Percentiles rank a stretch among this genome's conserved stretches.
phyloP scores from a whole-genome alignment of 495 filamentous ascomycete genomes.

The Tetracladium setigerum region DNA sequence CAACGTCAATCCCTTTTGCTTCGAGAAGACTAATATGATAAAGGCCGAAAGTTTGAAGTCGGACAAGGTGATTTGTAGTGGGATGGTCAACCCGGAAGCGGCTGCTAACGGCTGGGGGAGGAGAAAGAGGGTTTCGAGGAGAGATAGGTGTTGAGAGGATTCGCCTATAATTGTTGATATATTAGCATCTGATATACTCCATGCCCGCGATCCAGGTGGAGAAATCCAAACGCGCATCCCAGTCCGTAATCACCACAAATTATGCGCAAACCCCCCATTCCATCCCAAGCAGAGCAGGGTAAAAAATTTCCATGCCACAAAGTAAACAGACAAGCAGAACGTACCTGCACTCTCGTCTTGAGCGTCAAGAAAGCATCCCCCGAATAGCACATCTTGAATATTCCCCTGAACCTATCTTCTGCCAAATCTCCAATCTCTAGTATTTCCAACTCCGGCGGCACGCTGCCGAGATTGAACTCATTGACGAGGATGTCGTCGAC shows the following conservation, averaged over 20 bases:
- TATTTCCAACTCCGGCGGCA: constrained; percentile 90
- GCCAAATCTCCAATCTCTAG: constrained; percentile 94
- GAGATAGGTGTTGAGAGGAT: constrained; percentile 92
- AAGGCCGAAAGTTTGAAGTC: constrained; percentile 97
- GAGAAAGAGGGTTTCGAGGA: constrained; percentile 85
- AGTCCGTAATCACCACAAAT: too few species aligned
- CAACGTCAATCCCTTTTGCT: constrained; percentile 90
- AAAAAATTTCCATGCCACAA: background rate
- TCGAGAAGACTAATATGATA: constrained; percentile 94
- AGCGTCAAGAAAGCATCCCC: constrained; percentile 93
- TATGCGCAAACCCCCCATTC: too few species aligned
- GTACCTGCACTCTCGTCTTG: constrained; percentile 83
- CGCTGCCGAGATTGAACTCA: constrained; percentile 89
- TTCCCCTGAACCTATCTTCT: constrained; percentile 93
- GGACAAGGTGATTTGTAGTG: constrained; percentile 90
- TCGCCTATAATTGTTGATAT: constrained; percentile 56
- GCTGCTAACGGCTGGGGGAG: constrained; percentile 92
- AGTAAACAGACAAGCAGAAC: background rate
- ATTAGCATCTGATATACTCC: constrained; percentile 35
- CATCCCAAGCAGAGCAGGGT: background rate
- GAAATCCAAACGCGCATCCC: constrained; percentile 4
- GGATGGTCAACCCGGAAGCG: constrained; percentile 88
- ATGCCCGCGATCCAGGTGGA: background rate
- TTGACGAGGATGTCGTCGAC: constrained; percentile 98
- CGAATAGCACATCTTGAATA: constrained; percentile 97